Evolutionary conservation across 23 red algal species (phyloP), one percentile per base, ranked within the genome.

Genomic region (Gracilaria caudata): DNA sequence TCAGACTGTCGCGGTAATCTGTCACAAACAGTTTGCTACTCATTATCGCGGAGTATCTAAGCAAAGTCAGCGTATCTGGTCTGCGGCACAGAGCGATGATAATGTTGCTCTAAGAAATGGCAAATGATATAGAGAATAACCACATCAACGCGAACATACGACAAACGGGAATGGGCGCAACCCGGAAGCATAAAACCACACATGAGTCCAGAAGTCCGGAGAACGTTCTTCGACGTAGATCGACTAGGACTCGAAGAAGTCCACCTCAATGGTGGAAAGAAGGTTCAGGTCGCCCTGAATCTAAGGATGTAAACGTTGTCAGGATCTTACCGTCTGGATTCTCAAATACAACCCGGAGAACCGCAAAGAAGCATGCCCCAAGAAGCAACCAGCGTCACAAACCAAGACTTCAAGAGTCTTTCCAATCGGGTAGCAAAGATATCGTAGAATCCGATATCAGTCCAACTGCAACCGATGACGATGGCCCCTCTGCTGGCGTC

Each of bases 241-340:
- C 70, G 39, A 46, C 70, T 38, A 43, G 70, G 25, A 29, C 43
- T 4, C 29, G 70, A 30, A 43, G 40, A 47, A 75, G n/a, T 12
- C 70, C 70, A 1, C 29, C 29, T 49, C 21, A 75, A 25, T 75
- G 70, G 70, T 75, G 70, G 70, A 75, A 75, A 75, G 70, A 33
- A 75, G 61, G 61, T 17, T 3, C 61, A 11, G 17, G 12, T 66
- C 61, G 6, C 29, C 30, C 29, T 35, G 30, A 7, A 66, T 66
- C 61, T 23, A 63, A 28, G 58, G 3, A 21, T 12, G 5, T 3
- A 32, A 63, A 32, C 58, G 58, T 30, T 23, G 24, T 12, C 26
- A 63, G 30, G 58, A 28, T 32, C 30, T 3, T 2, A 23, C 23
- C 24, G 29, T 66, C 61, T 30, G 12, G 8, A 17, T 2, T 66